A percentile compares a stretch with the other conserved stretches of the same genome.
phyloP scores from a whole-genome alignment of 176 grass and related monocot genomes.

The Alopecurus myosuroides region DNA sequence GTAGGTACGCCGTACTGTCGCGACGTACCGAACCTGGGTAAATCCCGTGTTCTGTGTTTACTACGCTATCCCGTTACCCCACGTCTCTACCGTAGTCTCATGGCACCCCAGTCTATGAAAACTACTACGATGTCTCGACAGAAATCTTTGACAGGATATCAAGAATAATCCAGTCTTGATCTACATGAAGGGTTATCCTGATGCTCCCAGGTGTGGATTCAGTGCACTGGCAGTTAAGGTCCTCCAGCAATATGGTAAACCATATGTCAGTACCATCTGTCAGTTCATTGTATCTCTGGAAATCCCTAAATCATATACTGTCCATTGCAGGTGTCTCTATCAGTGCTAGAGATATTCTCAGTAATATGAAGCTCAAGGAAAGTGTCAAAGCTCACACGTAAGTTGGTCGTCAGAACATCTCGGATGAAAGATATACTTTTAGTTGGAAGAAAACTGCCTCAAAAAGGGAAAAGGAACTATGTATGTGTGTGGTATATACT shows the following conservation, averaged over 20 bases:
- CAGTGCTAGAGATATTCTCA: slow-evolving; percentile 75
- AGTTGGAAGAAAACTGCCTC: background rate
- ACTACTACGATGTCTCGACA: too few relatives aligned
- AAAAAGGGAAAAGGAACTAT: background rate
- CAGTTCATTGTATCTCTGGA: background rate
- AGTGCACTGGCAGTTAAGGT: slow-evolving; percentile 94
- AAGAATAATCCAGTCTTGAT: slow-evolving; percentile 72
- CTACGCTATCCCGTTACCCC: too few relatives aligned
- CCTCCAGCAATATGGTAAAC: slow-evolving; percentile 76
- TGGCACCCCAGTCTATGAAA: too few relatives aligned
- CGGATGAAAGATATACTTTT: background rate
- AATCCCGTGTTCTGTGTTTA: too few relatives aligned
- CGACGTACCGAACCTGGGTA: too few relatives aligned
- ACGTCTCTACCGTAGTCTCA: too few relatives aligned
- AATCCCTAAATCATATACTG: slow-evolving; percentile 19
- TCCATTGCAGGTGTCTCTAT: slow-evolving; percentile 50
- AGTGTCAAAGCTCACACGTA: slow-evolving; percentile 80
- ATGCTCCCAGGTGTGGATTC: slow-evolving; percentile 84
- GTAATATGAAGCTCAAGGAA: slow-evolving; percentile 74
- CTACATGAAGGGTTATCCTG: slow-evolving; percentile 89
- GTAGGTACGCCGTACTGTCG: too few relatives aligned
- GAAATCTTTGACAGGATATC: slow-evolving; percentile 58
- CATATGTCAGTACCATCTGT: background rate
- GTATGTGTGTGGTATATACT: background rate
- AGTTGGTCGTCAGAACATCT: slow-evolving; percentile 17